phyloP scores from a whole-genome alignment of 106 monocot genomes.

The Iris macrosiphon region DNA sequence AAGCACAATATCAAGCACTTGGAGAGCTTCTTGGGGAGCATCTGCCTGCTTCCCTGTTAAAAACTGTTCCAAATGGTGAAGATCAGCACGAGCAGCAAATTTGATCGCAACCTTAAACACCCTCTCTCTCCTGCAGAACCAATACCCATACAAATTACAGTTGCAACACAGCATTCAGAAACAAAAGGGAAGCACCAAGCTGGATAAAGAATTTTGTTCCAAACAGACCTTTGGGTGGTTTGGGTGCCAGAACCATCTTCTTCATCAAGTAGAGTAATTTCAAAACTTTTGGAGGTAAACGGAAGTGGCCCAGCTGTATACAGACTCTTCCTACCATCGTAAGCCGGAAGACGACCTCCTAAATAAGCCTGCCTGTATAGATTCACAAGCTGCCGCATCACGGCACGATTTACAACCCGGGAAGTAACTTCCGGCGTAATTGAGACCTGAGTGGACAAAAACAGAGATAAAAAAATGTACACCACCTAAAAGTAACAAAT shows the following conservation, averaged over 20 bases:
- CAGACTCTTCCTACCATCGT: conserved; percentile 92
- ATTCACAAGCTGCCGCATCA: conserved; percentile 65
- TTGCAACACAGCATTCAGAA: background rate
- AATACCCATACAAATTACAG: too few species aligned
- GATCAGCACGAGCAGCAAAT: conserved; percentile 71
- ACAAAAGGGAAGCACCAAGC: background rate
- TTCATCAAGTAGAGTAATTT: conserved; percentile 61
- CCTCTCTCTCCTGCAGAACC: conserved; percentile 17
- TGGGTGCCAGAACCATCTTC: conserved; percentile 51
- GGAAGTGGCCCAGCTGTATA: conserved; percentile 84
- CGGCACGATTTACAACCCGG: conserved; percentile 75
- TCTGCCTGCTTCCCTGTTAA: conserved; percentile 66
- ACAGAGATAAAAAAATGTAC: background rate
- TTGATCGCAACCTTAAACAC: conserved; percentile 62
- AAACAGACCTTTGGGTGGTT: too few species aligned
- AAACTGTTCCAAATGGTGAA: conserved; percentile 67
- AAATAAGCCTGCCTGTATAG: conserved; percentile 45
- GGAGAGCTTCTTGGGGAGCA: conserved; percentile 87
- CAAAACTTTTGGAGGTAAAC: conserved; percentile 59
- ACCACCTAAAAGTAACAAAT: background rate
- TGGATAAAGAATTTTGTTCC: conserved; percentile 14
- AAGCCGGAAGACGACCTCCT: conserved; percentile 81
- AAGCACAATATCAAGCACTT: conserved; percentile 81
- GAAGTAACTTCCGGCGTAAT: conserved; percentile 82
- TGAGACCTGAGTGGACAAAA: conserved; percentile 40